Percentiles rank a stretch among this genome's conserved stretches.
These are phyloP conservation scores for Penicillium expansum DNA, from an alignment of 2,329 filamentous ascomycete species.

Conservation along the genomic window DNA sequence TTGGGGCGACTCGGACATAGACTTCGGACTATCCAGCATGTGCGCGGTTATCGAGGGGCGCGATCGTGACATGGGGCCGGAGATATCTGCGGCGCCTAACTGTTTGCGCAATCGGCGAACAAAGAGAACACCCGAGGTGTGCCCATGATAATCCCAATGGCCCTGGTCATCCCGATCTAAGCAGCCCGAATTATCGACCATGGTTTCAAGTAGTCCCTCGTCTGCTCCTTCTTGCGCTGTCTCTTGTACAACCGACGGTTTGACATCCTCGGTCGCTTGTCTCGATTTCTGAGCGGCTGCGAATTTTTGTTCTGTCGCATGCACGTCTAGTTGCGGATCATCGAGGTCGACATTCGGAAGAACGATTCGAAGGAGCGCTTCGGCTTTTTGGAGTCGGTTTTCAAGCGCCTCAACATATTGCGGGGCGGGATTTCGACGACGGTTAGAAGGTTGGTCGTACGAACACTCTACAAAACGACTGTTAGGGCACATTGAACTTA, in stretches of 20 bases:
- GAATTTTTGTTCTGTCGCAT: conserved; percentile 65
- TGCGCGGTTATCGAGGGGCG: conserved; percentile 46
- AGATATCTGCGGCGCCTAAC: conserved; percentile 66
- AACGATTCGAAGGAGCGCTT: conserved; percentile 73
- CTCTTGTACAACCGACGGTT: conserved; percentile 24
- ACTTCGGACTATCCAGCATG: conserved; percentile 68
- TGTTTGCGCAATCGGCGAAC: conserved; percentile 83
- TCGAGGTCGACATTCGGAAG: conserved; percentile 81
- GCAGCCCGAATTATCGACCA: conserved; percentile 90
- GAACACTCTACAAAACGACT: conserved; percentile 69
- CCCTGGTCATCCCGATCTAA: conserved; percentile 88
- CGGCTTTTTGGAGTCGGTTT: conserved; percentile 75
- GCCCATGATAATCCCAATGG: conserved; percentile 92
- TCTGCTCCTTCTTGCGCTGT: conserved; percentile 48
- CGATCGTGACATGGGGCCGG: conserved; percentile 52
- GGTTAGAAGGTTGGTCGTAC: conserved; percentile 91
- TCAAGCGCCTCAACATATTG: conserved; percentile 92
- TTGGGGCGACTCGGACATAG: conserved; percentile 63
- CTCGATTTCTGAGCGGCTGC: conserved; percentile 45
- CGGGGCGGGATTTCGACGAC: conserved; percentile 82
- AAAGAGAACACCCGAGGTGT: conserved; percentile 88
- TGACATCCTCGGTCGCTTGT: conserved; percentile 13
- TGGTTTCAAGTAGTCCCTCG: conserved; percentile 79
- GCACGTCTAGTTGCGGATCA: conserved; percentile 77
- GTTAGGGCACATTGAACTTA: conserved; percentile 15